Percentiles rank a stretch among this genome's conserved stretches.
phyloP scores from a whole-genome alignment of 331 rosid genomes.

The Quercus lobata region DNA sequence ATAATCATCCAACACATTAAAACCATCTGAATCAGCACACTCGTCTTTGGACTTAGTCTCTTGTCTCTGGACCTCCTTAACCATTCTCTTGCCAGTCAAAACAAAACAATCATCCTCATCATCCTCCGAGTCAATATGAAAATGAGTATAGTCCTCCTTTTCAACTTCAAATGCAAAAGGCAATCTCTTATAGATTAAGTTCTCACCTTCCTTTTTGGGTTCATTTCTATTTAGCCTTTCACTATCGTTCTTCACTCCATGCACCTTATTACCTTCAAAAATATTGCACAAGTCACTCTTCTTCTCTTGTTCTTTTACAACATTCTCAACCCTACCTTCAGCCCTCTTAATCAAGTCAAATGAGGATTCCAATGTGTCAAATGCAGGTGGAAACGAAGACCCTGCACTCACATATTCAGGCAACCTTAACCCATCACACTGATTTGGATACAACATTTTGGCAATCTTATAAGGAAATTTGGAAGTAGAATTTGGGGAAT shows the following conservation, averaged over 20 bases:
- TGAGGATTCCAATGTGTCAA: no score
- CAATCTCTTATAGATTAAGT: not conserved
- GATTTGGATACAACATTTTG: constrained; percentile 79
- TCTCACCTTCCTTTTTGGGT: constrained; percentile 10
- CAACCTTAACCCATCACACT: constrained; percentile 64
- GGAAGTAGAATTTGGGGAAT: constrained; percentile 45
- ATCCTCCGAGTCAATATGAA: not conserved
- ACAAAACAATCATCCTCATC: not conserved
- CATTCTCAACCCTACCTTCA: constrained; percentile 2
- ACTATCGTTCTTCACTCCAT: not conserved
- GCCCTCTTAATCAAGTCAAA: not conserved
- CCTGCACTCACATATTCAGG: no score
- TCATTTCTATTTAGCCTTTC: not conserved
- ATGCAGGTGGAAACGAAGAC: no score
- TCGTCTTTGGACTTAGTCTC: no score
- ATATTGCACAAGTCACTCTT: not conserved
- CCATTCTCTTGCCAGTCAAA: no score
- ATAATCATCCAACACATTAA: not conserved
- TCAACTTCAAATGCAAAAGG: constrained; percentile 9
- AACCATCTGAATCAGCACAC: no score
- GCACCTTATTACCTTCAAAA: not conserved
- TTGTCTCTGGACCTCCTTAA: no score
- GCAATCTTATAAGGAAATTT: constrained; percentile 61
- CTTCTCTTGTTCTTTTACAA: not conserved
- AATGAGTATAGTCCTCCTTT: not conserved